Percentiles rank a stretch among this genome's conserved stretches.
phyloP scores from a whole-genome alignment of 495 filamentous ascomycete species.

The Tuber melanosporum region DNA sequence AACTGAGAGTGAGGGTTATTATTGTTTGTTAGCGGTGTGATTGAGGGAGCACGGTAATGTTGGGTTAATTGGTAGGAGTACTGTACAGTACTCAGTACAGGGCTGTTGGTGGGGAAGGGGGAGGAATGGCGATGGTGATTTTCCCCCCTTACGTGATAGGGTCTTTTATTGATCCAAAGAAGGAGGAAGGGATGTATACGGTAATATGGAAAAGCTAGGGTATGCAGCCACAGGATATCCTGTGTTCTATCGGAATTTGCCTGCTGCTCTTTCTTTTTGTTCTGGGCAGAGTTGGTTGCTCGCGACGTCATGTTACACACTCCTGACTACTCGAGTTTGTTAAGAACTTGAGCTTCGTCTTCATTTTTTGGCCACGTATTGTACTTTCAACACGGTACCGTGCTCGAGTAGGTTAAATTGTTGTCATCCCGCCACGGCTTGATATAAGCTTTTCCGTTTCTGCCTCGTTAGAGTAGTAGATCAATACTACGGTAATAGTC shows the following conservation, averaged over 20 bases:
- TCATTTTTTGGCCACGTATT: not conserved
- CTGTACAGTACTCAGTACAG: too few relatives aligned
- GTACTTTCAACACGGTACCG: not conserved
- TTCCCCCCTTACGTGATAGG: not conserved
- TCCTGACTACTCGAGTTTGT: not conserved
- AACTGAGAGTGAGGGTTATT: not conserved
- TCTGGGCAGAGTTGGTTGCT: not conserved
- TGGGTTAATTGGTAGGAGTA: not conserved
- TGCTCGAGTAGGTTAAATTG: not conserved
- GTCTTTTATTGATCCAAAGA: not conserved
- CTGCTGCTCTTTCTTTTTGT: not conserved
- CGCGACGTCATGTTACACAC: conserved; percentile 1
- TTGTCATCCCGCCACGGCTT: not conserved
- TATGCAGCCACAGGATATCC: not conserved
- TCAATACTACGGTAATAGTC: not conserved
- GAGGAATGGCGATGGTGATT: not conserved
- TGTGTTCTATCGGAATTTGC: not conserved
- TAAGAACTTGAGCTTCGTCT: not conserved
- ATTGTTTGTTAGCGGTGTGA: not conserved
- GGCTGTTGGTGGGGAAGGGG: not conserved
- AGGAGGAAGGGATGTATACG: not conserved
- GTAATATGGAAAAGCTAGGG: not conserved
- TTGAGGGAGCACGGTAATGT: not conserved
- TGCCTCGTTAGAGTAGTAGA: not conserved
- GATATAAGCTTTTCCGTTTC: not conserved